Percentiles rank a stretch among this genome's conserved stretches.
These are phyloP conservation scores for Myrica gale DNA, from an alignment of 306 rosid species.

Conservation along the genomic window DNA sequence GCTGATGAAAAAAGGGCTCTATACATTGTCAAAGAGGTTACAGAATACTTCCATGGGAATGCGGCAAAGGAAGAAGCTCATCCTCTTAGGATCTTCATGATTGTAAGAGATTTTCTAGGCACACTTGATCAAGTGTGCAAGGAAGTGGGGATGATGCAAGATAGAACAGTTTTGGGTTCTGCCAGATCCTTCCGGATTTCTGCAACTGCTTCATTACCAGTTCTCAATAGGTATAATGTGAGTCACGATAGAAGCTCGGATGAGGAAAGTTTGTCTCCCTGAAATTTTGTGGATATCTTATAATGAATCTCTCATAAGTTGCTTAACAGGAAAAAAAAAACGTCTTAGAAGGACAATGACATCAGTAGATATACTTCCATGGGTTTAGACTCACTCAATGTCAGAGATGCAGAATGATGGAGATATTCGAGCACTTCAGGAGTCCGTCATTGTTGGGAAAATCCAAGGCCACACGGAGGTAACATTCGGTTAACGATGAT, in stretches of 20 bases:
- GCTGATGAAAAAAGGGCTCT: slow-evolving; percentile 72
- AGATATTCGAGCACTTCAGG: slow-evolving; percentile 29
- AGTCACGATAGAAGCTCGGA: slow-evolving; percentile 77
- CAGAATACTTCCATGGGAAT: slow-evolving; percentile 88
- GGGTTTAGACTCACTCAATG: slow-evolving; percentile 20
- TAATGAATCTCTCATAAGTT: slow-evolving; percentile 36
- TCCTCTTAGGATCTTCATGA: slow-evolving; percentile 91
- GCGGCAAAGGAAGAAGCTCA: slow-evolving; percentile 91
- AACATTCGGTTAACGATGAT: slow-evolving; percentile 5
- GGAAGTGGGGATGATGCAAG: slow-evolving; percentile 90
- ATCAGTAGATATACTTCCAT: slow-evolving; percentile 33
- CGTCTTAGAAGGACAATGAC: slow-evolving; percentile 39
- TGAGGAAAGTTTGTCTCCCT: slow-evolving; percentile 88
- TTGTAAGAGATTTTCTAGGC: slow-evolving; percentile 84
- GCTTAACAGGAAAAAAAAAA: neutral
- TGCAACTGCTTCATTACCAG: slow-evolving; percentile 72
- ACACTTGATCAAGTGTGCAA: slow-evolving; percentile 87
- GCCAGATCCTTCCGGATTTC: slow-evolving; percentile 85
- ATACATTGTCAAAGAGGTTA: slow-evolving; percentile 80
- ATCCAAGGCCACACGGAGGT: slow-evolving; percentile 29
- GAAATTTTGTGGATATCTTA: slow-evolving; percentile 38
- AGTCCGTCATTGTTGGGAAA: slow-evolving; percentile 20
- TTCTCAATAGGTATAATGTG: slow-evolving; percentile 71
- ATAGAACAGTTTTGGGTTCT: slow-evolving; percentile 72
- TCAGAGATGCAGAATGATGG: slow-evolving; percentile 25